phyloP scores from a whole-genome alignment of 2,329 filamentous ascomycete genomes.

The Neoascochyta sp. region DNA sequence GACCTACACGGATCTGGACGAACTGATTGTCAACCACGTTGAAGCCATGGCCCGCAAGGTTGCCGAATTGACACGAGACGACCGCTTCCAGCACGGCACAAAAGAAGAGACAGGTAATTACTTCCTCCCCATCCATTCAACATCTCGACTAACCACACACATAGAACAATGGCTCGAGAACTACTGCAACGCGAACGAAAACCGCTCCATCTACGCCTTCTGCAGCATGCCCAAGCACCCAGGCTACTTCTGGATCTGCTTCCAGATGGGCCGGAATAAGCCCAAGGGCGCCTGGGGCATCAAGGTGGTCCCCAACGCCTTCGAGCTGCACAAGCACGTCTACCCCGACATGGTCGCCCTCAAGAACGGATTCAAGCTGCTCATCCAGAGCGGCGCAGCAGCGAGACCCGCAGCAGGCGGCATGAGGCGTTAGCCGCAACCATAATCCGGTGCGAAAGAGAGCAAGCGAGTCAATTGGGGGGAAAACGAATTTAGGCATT shows the following conservation, averaged over 20 bases:
- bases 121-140: background rate
- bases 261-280: slow-evolving; percentile 80
- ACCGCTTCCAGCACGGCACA: slow-evolving; percentile 84
- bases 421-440: no score
- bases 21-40: slow-evolving; percentile 94
- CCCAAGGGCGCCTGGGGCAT: slow-evolving; percentile 76
- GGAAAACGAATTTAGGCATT: no score
- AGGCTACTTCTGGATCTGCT: slow-evolving; percentile 93
- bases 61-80: slow-evolving; percentile 89
- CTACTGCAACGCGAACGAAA: slow-evolving; percentile 94
- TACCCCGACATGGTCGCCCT: slow-evolving; percentile 94
- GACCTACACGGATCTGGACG: slow-evolving; percentile 92
- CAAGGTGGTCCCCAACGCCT: slow-evolving; percentile 88
- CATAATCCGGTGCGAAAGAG: no score
- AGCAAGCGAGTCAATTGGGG: no score
- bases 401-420: no score
- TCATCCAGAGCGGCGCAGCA: slow-evolving; percentile 48
- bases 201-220: slow-evolving; percentile 89
- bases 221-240: slow-evolving; percentile 89
- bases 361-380: slow-evolving; percentile 94
- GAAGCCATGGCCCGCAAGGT: slow-evolving; percentile 98
- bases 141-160: background rate
- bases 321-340: slow-evolving; percentile 79
- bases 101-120: slow-evolving; percentile 75
- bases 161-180: slow-evolving; percentile 91